phyloP scores from a whole-genome alignment of 2,329 filamentous ascomycete genomes.

The Huntiella abstrusa region DNA sequence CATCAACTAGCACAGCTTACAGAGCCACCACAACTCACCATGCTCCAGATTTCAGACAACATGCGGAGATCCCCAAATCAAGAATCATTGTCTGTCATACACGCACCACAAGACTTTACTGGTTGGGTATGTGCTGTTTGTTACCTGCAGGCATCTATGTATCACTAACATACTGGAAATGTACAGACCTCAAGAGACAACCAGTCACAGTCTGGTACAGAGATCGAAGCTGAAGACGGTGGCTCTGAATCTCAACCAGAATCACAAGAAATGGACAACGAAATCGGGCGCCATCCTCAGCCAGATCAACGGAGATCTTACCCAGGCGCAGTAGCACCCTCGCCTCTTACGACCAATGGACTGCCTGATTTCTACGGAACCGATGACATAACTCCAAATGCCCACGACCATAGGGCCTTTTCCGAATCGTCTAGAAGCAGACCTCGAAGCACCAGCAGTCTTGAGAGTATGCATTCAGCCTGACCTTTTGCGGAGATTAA shows the following conservation, averaged over 20 bases:
- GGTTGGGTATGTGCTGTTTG: slow-evolving; percentile 43
- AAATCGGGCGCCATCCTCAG: too few species aligned
- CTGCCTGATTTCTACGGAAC: slow-evolving; percentile 45
- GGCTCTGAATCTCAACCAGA: too few species aligned
- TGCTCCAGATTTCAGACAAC: slow-evolving; percentile 35
- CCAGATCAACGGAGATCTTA: too few species aligned
- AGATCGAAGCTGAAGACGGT: background rate
- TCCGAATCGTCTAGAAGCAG: slow-evolving; percentile 38
- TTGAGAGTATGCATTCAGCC: slow-evolving; percentile 43
- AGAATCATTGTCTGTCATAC: slow-evolving; percentile 76
- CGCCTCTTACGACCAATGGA: slow-evolving; percentile 58
- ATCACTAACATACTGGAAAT: background rate
- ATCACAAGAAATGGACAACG: too few species aligned
- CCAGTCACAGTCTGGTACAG: slow-evolving; percentile 1
- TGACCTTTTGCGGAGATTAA: background rate
- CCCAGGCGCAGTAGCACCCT: slow-evolving; percentile 25
- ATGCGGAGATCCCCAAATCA: slow-evolving; percentile 45
- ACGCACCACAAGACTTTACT: slow-evolving; percentile 67
- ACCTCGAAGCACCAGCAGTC: slow-evolving; percentile 51
- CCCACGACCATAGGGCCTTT: slow-evolving; percentile 64
- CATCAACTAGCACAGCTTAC: background rate
- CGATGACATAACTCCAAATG: slow-evolving; percentile 58
- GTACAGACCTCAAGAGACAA: slow-evolving; percentile 1
- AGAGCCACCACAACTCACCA: slow-evolving; percentile 15
- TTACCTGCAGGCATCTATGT: background rate